Evolutionary conservation across 345 rosid genomes (phyloP), one percentile per base, ranked within the genome.

Genomic region (Ceriops zippeliana): DNA sequence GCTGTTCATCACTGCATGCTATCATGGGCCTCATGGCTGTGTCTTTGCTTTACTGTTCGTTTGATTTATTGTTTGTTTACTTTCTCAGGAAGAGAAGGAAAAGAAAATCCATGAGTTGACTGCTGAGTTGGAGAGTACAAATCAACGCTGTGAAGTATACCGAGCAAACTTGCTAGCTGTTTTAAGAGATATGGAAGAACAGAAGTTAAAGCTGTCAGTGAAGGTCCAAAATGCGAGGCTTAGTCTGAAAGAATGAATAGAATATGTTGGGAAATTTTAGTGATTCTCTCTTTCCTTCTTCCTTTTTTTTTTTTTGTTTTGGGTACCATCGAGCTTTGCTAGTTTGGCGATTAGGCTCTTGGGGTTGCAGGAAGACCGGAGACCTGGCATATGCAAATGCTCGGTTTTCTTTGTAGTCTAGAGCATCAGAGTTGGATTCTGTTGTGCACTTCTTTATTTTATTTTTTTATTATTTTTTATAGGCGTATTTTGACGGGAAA

Each of bases 191-290:
- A 89, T 87, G 91, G 98, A 93, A 79, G 93, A 90, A 30, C 89
- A 87, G 76, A 93, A 92, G 81, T 72, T 85, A 60, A 87, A 92
- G 85, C 78, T 93, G 52, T 84, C 92, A 0, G 87, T 89, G 70
- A 93, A 93, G 82, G 90, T 93, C 63, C 90, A 93, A 69, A 89
- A 85, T 74, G 96, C 89, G 54, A 87, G 86, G 86, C 87, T 86
- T 65, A 89, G 88, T 76, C 80, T 90, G 75, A 86, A 84, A 84
- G 92, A 90, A 67, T 83, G 83, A 87, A 30, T 8, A 21, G 49
- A 34, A 51, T 58, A 27, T 7, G 7, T 42, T 11, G 27, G 65
- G 24, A 21, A 34, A n/a, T 13, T 42, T 42, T 42, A 13, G 19
- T 42, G 49, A 42, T 42, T 42, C 49, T 42, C 17, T 3, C 49